A percentile compares a stretch with the other conserved stretches of the same genome.
phyloP scores from a whole-genome alignment of 169 alveolate species.

The Eimeria sp. region DNA sequence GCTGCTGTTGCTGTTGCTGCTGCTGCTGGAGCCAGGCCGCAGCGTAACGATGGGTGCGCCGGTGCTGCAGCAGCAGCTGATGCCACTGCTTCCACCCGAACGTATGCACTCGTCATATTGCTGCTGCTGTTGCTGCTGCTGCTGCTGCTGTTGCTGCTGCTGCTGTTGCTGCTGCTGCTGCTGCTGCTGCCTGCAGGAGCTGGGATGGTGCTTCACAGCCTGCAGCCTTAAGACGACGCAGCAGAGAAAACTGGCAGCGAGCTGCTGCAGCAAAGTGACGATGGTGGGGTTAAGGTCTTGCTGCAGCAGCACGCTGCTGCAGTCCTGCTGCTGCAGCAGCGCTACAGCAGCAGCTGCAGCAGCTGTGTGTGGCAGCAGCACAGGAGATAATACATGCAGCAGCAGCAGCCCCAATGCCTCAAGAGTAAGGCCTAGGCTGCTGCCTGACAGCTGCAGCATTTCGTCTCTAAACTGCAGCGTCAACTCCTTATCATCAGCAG shows the following conservation, averaged over 20 bases:
- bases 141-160: constrained; percentile 27
- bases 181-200: constrained; percentile 35
- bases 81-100: constrained; percentile 10
- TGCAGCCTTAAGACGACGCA: constrained; percentile 58
- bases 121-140: constrained; percentile 43
- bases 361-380: not conserved
- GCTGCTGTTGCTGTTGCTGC: constrained; percentile 19
- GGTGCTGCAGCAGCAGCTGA: not conserved
- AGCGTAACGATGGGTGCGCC: constrained; percentile 11
- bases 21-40: not conserved
- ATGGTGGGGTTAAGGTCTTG: not conserved
- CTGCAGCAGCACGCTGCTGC: not conserved
- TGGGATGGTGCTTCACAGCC: not conserved
- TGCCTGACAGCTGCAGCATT: constrained; percentile 21
- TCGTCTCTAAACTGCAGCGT: constrained; percentile 21
- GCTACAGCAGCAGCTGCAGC: constrained; percentile 35
- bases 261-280: constrained; percentile 20
- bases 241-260: constrained; percentile 52
- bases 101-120: not conserved
- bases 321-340: not conserved
- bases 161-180: constrained; percentile 21
- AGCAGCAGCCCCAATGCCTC: constrained; percentile 57
- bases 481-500: not conserved
- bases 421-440: not conserved
- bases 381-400: constrained; percentile 32